Evolutionary conservation across 2,329 filamentous ascomycete genomes (phyloP).

Genomic region (Pseudocercospora pini-densiflorae): DNA sequence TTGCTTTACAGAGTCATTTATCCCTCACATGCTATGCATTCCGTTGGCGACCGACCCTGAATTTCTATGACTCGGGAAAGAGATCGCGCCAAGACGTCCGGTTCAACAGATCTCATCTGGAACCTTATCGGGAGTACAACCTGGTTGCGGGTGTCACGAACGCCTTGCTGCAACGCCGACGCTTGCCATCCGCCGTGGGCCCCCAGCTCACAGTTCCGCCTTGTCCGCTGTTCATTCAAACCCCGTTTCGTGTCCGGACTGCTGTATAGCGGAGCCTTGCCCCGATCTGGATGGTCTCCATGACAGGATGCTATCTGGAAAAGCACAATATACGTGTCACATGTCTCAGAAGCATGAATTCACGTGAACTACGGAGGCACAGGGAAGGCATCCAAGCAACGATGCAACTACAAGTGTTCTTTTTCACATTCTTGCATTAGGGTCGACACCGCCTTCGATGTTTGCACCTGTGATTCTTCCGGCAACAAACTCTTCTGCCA

Average conservation of each 20-base stretch:
- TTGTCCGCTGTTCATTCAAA: not conserved
- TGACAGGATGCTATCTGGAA: not conserved
- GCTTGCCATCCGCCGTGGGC: not conserved
- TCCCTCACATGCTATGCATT: not conserved
- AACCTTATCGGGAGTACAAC: not conserved
- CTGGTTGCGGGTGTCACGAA: not conserved
- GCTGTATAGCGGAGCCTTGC: not conserved
- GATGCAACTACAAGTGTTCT: not conserved
- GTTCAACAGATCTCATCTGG: not conserved
- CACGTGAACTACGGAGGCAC: not conserved
- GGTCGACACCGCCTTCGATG: constrained; percentile 40
- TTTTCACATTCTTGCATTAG: constrained; percentile 5
- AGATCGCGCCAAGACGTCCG: not conserved
- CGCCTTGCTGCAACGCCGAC: not conserved
- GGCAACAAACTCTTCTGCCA: constrained; percentile 27
- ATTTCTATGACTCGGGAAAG: not conserved
- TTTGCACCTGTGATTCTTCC: constrained; percentile 41
- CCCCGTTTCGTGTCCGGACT: not conserved
- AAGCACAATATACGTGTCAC: not conserved
- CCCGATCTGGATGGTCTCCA: not conserved
- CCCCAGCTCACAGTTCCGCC: not conserved
- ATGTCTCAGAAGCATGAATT: not conserved
- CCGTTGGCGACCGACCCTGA: too few relatives aligned
- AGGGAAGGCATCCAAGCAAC: not conserved
- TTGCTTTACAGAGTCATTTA: not conserved